phyloP scores from a whole-genome alignment of 2,329 filamentous ascomycete species.

The Penicillium sp. region DNA sequence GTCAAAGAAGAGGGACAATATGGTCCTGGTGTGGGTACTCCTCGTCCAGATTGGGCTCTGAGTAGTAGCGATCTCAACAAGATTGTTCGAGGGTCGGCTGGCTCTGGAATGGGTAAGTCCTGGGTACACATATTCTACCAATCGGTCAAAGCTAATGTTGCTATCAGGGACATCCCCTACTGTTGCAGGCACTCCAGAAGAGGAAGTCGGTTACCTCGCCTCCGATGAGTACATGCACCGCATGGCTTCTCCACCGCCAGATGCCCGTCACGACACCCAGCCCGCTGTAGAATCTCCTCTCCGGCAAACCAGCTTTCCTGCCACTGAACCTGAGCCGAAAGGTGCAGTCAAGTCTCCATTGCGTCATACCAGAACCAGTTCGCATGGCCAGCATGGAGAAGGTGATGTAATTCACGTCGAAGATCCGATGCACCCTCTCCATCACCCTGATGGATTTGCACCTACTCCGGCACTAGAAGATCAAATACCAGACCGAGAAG shows the following conservation, averaged over 20 bases:
- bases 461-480: constrained; percentile 48
- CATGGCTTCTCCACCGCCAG: constrained; percentile 58
- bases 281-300: constrained; percentile 48
- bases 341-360: constrained; percentile 8
- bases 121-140: constrained; percentile 1
- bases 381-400: constrained; percentile 16
- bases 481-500: constrained; percentile 40
- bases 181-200: constrained; percentile 70
- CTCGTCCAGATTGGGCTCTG: constrained; percentile 70
- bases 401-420: constrained; percentile 67
- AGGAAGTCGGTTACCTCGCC: constrained; percentile 84
- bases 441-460: constrained; percentile 47
- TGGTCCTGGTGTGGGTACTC: constrained; percentile 52
- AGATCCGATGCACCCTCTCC: constrained; percentile 48
- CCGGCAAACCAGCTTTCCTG: constrained; percentile 47
- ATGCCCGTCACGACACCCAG: constrained; percentile 40
- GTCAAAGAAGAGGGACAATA: constrained; percentile 67
- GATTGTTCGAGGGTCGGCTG: constrained; percentile 68
- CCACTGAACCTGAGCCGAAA: constrained; percentile 42
- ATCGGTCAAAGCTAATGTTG: constrained; percentile 10
- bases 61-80: constrained; percentile 86
- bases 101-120: constrained; percentile 49
- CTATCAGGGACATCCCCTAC: constrained; percentile 57
- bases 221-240: constrained; percentile 77
- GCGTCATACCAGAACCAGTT: constrained; percentile 11